Evolutionary conservation across 768 basidiomycete genomes (phyloP).

Genomic region (Basidioascus undulatus): DNA sequence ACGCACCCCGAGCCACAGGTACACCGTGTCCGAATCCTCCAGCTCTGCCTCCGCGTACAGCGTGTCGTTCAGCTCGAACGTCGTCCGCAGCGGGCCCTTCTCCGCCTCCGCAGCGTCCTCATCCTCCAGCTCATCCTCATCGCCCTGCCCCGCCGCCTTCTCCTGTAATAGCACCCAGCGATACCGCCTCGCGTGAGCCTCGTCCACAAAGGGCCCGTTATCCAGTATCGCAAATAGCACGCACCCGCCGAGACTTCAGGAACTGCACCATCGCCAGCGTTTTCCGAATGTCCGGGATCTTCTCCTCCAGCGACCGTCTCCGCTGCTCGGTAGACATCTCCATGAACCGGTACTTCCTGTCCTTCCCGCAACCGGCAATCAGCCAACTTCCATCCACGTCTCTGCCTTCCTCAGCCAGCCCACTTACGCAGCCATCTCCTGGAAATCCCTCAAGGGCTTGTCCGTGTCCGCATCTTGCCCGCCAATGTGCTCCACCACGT

Average conservation of each 20-base stretch:
- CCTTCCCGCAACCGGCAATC: conserved; percentile 1
- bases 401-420: not conserved
- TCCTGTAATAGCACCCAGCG: too few relatives aligned
- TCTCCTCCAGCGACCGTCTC: conserved; percentile 55
- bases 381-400: conserved; percentile 6
- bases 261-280: conserved; percentile 74
- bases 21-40: conserved; percentile 67
- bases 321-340: conserved; percentile 61
- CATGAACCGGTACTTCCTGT: conserved; percentile 97
- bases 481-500: conserved; percentile 69
- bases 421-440: conserved; percentile 68
- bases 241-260: too few relatives aligned
- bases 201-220: too few relatives aligned
- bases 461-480: conserved; percentile 57
- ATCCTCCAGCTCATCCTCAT: conserved; percentile 26
- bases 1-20: conserved; percentile 83
- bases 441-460: conserved; percentile 47
- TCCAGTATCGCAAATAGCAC: too few relatives aligned
- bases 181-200: too few relatives aligned
- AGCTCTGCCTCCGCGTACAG: conserved; percentile 77
- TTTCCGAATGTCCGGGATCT: conserved; percentile 88
- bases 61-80: conserved; percentile 90
- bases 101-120: conserved; percentile 26
- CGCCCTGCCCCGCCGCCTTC: conserved; percentile 19
- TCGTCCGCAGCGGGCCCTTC: conserved; percentile 36